These are phyloP conservation scores for Macrophomina pseudophaseolina DNA, from an alignment of 2,329 filamentous ascomycete genomes.

Conservation along the genomic window DNA sequence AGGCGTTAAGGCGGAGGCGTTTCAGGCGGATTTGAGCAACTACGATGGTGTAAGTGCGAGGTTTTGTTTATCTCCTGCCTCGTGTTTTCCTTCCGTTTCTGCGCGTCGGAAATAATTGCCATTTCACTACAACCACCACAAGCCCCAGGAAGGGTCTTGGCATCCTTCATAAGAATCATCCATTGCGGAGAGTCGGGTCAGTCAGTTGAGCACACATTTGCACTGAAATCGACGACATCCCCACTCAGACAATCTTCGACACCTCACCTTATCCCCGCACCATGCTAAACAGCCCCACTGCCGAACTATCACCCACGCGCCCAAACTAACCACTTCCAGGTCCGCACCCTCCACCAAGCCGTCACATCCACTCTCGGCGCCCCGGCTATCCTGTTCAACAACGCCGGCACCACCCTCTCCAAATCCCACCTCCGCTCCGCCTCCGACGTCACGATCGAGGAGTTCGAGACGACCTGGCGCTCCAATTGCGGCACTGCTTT, in stretches of 20 bases:
- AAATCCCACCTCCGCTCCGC: slow-evolving; percentile 37
- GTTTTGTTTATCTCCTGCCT: not conserved
- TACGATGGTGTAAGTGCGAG: slow-evolving; percentile 42
- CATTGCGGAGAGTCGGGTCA: too few species aligned
- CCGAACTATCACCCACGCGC: too few species aligned
- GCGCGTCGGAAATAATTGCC: too few species aligned
- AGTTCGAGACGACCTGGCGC: slow-evolving; percentile 46
- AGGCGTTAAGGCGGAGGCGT: slow-evolving; percentile 38
- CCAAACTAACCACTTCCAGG: slow-evolving; percentile 25
- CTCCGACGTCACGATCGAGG: slow-evolving; percentile 41
- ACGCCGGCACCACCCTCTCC: slow-evolving; percentile 38
- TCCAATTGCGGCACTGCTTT: slow-evolving; percentile 45
- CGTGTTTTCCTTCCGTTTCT: not conserved
- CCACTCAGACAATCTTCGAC: too few species aligned
- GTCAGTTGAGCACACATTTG: too few species aligned
- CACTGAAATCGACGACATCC: too few species aligned
- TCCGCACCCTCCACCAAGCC: slow-evolving; percentile 40
- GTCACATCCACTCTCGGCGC: slow-evolving; percentile 41
- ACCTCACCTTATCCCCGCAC: too few species aligned
- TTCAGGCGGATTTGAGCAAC: slow-evolving; percentile 44
- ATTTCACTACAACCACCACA: not conserved
- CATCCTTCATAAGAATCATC: too few species aligned
- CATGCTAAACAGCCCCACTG: too few species aligned
- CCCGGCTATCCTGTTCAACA: slow-evolving; percentile 51
- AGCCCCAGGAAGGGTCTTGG: not conserved